phyloP scores from a whole-genome alignment of 2,329 filamentous ascomycete genomes.

The Colletotrichum siamense region DNA sequence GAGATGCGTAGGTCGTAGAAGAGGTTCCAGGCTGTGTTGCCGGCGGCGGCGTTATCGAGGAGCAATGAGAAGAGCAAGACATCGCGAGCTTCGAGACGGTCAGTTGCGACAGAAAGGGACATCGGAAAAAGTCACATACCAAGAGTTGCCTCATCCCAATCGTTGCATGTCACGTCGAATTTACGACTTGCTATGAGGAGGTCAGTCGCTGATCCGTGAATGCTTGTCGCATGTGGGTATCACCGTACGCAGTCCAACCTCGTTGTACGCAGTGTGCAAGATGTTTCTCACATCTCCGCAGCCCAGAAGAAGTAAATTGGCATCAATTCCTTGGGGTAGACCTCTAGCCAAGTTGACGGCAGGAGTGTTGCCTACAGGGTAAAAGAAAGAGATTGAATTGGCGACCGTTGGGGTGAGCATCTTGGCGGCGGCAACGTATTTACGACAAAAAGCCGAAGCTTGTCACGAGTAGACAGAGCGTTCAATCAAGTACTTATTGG shows the following conservation, averaged over 20 bases:
- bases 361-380: conserved; percentile 60
- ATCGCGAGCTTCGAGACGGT: conserved; percentile 54
- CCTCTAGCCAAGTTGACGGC: conserved; percentile 53
- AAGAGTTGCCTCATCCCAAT: conserved; percentile 53
- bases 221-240: conserved; percentile 25
- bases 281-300: conserved; percentile 64
- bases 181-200: conserved; percentile 37
- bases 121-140: conserved; percentile 38
- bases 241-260: conserved; percentile 41
- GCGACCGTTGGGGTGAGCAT: conserved; percentile 45
- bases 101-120: not conserved
- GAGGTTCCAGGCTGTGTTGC: conserved; percentile 52
- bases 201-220: not conserved
- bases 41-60: conserved; percentile 36
- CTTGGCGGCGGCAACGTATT: not conserved
- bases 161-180: conserved; percentile 63
- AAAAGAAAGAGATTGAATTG: conserved; percentile 38
- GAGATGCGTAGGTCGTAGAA: conserved; percentile 61
- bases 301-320: conserved; percentile 56
- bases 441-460: not conserved
- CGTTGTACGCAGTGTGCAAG: conserved; percentile 55
- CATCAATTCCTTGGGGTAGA: conserved; percentile 55
- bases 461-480: not conserved
- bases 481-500: not conserved
- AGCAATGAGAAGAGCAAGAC: conserved; percentile 57